These are phyloP conservation scores for Neltuma alba DNA, from an alignment of 306 rosid species.

Conservation along the genomic window DNA sequence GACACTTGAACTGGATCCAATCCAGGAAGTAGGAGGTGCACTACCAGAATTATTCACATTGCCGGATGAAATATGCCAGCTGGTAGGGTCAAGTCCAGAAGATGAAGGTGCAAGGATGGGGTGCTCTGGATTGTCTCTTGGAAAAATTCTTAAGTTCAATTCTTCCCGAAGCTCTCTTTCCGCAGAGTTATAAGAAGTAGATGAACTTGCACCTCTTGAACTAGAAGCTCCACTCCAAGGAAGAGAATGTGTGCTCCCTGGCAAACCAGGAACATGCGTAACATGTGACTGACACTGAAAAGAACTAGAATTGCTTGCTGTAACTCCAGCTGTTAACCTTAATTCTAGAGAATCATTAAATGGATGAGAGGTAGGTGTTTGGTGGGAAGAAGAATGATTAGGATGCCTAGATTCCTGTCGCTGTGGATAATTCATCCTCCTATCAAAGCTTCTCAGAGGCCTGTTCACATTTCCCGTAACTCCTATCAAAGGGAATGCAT, in stretches of 20 bases:
- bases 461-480: conserved; percentile 51
- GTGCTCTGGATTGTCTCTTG: conserved; percentile 46
- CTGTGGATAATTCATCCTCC: conserved; percentile 49
- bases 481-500: conserved; percentile 55
- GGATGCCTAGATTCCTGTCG: conserved; percentile 61
- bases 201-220: conserved; percentile 43
- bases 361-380: conserved; percentile 41
- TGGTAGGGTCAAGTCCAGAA: conserved; percentile 44
- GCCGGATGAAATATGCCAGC: conserved; percentile 53
- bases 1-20: conserved; percentile 59
- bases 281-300: conserved; percentile 45
- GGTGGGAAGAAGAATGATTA: conserved; percentile 46
- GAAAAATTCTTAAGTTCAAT: conserved; percentile 43
- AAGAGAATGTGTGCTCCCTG: conserved; percentile 39
- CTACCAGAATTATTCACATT: conserved; percentile 42
- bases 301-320: conserved; percentile 44
- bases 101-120: conserved; percentile 38
- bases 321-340: conserved; percentile 64
- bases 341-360: conserved; percentile 53
- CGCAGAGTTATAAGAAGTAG: conserved; percentile 45
- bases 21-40: conserved; percentile 59
- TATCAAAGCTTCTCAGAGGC: conserved; percentile 45
- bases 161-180: conserved; percentile 54
- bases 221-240: conserved; percentile 54
- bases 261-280: conserved; percentile 31